Base-by-base conservation (phyloP, 1,284 basidiomycete genomes). In the Bjerkandera adusta region DNA sequence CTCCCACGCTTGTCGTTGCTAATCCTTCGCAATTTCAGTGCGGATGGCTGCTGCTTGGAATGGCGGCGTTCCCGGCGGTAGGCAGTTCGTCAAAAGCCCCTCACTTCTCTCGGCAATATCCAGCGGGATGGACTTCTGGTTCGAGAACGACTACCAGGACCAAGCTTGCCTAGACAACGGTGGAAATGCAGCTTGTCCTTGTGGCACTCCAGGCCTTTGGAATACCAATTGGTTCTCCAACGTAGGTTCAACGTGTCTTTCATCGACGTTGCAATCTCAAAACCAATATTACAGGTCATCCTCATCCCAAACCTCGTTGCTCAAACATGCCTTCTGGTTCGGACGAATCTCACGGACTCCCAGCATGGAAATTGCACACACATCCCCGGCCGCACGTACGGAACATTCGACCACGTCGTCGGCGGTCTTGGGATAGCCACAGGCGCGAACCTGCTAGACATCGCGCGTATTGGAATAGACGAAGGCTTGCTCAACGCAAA, bases 171-270 rank as follows among this genome's bases (percentile, higher is more conserved):
- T 84, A 22, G 75, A 77, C 49, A 61, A 61, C 3, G 81, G 81
- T 1, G 79, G 81, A 1, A 66, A 64, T 1, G 50, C 57, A 10
- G 54, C 61, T 7, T 83, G 81, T 54, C 75, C 78, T 2, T 83
- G 80, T 53, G 68, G 66, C 7, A 77, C 79, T 11, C 70, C 76
- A 1, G 81, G 81, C 53, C 47, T 72, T 7, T 82, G 79, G 82
- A 85, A 85, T 55, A 76, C 74, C 45, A 87, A 88, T 58, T 88
- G 85, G 85, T 83, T 75, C 57, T 76, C 73, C 5, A 85, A 83
- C 53, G 77, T 80, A 46, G 30, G 56, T 43, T 5, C 21, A 3
- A 24, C 12, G 22, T 33, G 18, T 32, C 27, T 13, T 8, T 36
- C 37, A 15, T 8, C 22, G 10, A 13, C n/a, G n/a, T n/a, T n/a